phyloP scores from a whole-genome alignment of 768 basidiomycete species.

The Pulveroboletus sp. region DNA sequence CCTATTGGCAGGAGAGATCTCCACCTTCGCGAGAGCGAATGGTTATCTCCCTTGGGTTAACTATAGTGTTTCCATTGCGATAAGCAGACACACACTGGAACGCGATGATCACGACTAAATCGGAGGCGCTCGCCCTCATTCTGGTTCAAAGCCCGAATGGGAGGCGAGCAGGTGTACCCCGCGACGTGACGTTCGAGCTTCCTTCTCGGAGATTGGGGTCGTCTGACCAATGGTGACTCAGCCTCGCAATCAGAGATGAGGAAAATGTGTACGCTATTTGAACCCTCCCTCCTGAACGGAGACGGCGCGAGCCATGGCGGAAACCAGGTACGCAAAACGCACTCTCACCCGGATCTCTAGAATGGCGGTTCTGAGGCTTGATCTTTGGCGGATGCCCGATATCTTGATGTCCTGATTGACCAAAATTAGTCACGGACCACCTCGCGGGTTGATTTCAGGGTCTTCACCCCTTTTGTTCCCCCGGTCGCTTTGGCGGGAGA shows the following conservation, averaged over 20 bases:
- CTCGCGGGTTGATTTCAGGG: constrained; percentile 1
- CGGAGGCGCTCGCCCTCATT: neutral
- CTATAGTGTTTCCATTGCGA: too few species aligned
- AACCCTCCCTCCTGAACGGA: neutral
- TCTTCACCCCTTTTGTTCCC: neutral
- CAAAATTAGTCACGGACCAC: neutral
- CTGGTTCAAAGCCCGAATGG: neutral
- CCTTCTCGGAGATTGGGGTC: neutral
- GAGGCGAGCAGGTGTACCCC: neutral
- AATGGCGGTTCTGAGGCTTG: too few species aligned
- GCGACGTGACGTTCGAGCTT: neutral
- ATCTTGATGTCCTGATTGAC: constrained; percentile 5
- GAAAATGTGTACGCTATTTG: neutral
- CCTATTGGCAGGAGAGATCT: too few species aligned
- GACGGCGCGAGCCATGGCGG: too few species aligned
- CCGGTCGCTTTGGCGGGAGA: neutral
- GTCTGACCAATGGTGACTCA: neutral
- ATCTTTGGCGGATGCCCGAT: constrained; percentile 2
- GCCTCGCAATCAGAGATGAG: neutral
- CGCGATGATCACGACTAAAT: constrained; percentile 5
- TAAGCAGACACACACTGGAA: neutral
- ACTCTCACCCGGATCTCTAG: too few species aligned
- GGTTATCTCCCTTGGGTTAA: too few species aligned
- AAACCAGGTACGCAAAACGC: too few species aligned
- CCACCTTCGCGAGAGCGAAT: too few species aligned